Evolutionary conservation across 2,329 filamentous ascomycete species (phyloP).

Genomic region (Neofusicoccum sp.): DNA sequence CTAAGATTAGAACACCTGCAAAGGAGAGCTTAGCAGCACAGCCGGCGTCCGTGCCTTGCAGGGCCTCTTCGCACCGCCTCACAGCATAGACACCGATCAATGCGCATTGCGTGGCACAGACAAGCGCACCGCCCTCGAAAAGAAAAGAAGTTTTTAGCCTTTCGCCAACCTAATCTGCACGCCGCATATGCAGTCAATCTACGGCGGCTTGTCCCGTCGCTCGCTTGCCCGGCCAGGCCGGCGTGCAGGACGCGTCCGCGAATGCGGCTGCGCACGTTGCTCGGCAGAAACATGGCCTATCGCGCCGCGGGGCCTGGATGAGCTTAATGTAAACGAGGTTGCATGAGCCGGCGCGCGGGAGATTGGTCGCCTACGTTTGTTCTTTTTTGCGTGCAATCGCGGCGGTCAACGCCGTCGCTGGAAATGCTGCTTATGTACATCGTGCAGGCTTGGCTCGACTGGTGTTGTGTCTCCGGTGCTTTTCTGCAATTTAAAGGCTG

Average conservation of each 20-base stretch:
- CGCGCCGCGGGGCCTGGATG: too few species aligned
- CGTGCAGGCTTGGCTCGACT: neutral
- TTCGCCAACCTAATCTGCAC: too few species aligned
- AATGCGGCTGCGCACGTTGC: neutral
- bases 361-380: neutral
- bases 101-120: too few species aligned
- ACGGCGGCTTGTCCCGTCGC: too few species aligned
- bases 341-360: neutral
- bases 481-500: neutral
- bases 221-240: neutral
- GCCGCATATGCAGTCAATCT: neutral
- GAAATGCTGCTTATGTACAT: neutral
- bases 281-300: neutral
- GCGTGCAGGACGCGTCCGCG: neutral
- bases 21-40: too few species aligned
- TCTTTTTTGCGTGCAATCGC: neutral
- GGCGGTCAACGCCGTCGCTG: constrained; percentile 1
- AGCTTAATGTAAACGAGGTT: neutral
- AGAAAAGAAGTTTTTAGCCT: too few species aligned
- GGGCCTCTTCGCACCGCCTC: too few species aligned
- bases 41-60: too few species aligned
- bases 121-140: too few species aligned
- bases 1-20: too few species aligned
- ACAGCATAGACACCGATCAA: too few species aligned
- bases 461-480: neutral